Evolutionary conservation across 2,329 filamentous ascomycete species (phyloP).

Genomic region (Akanthomyces dipterigenus): DNA sequence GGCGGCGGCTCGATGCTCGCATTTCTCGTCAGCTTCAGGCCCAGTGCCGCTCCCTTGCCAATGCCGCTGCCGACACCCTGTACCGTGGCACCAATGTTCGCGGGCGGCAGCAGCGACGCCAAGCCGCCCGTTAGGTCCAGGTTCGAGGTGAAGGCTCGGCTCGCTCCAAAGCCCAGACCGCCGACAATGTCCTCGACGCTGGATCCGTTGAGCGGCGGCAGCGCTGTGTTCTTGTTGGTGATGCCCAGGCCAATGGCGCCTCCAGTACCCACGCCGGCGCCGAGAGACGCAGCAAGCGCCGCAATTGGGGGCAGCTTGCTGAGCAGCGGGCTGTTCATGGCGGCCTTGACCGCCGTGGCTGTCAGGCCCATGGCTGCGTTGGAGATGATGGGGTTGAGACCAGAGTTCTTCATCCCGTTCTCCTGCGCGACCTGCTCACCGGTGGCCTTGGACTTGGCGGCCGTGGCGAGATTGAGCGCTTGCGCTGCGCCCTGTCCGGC

Average conservation of each 20-base stretch:
- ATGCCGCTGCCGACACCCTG: conserved; percentile 3
- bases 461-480: conserved; percentile 18
- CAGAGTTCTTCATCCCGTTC: conserved; percentile 23
- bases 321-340: conserved; percentile 15
- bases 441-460: conserved; percentile 11
- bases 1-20: background rate
- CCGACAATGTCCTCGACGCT: conserved; percentile 18
- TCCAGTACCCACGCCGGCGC: conserved; percentile 19
- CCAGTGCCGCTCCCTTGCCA: conserved; percentile 3
- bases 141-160: conserved; percentile 20
- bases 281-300: conserved; percentile 17
- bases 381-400: conserved; percentile 24
- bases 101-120: conserved; percentile 4
- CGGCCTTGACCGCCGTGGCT: conserved; percentile 21
- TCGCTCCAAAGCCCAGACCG: conserved; percentile 23
- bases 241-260: conserved; percentile 19
- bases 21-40: background rate
- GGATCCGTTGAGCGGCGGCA: conserved; percentile 17
- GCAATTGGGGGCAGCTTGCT: conserved; percentile 15
- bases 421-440: conserved; percentile 19
- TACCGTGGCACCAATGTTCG: conserved; percentile 7
- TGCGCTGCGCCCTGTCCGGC: conserved; percentile 20
- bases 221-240: conserved; percentile 11
- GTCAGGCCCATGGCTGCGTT: conserved; percentile 24
- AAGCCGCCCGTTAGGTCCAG: conserved; percentile 16